Base-by-base conservation (phyloP, 257 asterid genomes). In the Phtheirospermum japonicum region DNA sequence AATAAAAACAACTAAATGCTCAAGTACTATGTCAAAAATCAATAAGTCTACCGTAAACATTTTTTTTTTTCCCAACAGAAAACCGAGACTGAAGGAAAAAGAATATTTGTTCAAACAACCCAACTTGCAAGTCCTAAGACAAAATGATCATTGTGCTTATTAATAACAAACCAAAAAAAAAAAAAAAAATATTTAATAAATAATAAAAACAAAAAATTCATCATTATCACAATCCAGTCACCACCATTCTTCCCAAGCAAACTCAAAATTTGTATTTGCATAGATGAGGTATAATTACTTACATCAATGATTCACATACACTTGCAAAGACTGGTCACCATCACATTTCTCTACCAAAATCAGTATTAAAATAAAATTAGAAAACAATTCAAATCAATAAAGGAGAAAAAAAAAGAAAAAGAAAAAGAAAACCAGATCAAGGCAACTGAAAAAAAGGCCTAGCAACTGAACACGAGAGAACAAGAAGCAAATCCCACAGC, bases 371-470 rank as follows among this genome's bases (percentile, higher is more conserved):
- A 66, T 57, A 65, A 67, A 67, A 68, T 28, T 56, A 11, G 9
- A 48, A 64, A 30, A 71, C 2, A 43, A 23, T 23, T 23, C 1
- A 23, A 23, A 23, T 23, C n/a, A n/a, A n/a, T n/a, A n/a, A n/a
- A n/a, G n/a, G n/a, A n/a, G n/a, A n/a, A n/a, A 19, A 50, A 45
- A 63, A 55, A 71, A 58, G 40, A 34, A 52, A 30, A 20, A 5
- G 63, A 51, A 55, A 57, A 53, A 59, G 48, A 52, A 52, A 76
- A 72, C 59, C 74, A 70, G 79, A 75, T 62, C 71, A 71, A 77
- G 83, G 80, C 78, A 67, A 68, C 78, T 76, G 76, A 74, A 77
- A 64, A n/a, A 75, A 74, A 66, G 73, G 88, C 90, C 85, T 80
- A 53, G 82, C 69, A 77, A 69, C 82, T 59, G 76, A 54, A 67